Base-by-base conservation (phyloP, 306 rosid genomes). In the Dryas drummondii region DNA sequence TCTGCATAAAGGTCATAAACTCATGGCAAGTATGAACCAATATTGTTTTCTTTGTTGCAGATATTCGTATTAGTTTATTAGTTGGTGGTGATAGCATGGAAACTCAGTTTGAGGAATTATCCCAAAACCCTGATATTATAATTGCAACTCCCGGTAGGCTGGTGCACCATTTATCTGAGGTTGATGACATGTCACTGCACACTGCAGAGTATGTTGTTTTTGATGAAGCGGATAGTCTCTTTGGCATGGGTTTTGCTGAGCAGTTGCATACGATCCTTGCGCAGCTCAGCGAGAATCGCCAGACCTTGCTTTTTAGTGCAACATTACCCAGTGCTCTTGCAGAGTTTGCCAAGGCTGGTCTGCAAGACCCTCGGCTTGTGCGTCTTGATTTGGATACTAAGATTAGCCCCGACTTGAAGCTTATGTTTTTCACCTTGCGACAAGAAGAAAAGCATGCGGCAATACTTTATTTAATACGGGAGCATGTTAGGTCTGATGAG, bases 1-100 rank as follows among this genome's bases (percentile, higher is more conserved):
- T 44, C 13, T 60, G 45, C 41, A 13, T 6, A 27, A 32, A 32
- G n/a, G 17, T 60, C 42, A 0, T 60, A 32, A 4, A 57, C 62
- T 57, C 10, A 19, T 17, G 62, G 6, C 0, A 46, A 5, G 59
- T 6, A 54, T n/a, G 22, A 40, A 63, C 48, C 22, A 41, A 40
- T 40, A 65, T 42, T 7, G 17, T 15, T 52, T 32, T 62, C 4
- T 68, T 71, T 41, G 2, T n/a, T 75, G 57, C 85, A 93, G 98
- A 94, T 78, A 88, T 94, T 81, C 91, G 90, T 44, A 80, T 85
- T 47, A 91, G 98, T 89, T 86, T 91, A 83, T 81, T 94, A 69
- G 98, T 94, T 58, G 98, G 98, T 4, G 98, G 98, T 32, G 97
- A 94, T 68, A 94, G 98, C 48, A 94, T 94, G 98, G 94, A 94